phyloP scores from a whole-genome alignment of 495 filamentous ascomycete genomes.

The Geopyxis carbonaria region DNA sequence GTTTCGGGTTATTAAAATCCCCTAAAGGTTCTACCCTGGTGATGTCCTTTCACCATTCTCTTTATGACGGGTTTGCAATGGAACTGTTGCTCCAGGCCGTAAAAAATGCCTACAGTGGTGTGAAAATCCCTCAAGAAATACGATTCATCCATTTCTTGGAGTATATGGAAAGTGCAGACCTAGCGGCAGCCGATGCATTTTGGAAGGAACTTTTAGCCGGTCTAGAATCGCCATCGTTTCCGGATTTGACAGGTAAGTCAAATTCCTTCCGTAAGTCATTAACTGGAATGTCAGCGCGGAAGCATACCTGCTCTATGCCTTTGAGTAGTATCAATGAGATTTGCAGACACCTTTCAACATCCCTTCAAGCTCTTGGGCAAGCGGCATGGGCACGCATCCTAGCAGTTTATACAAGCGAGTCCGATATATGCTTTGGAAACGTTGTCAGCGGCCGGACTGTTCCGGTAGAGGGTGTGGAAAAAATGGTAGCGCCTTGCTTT shows the following conservation, averaged over 20 bases:
- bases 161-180: slow-evolving; percentile 28
- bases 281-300: slow-evolving; percentile 12
- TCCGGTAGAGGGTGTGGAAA: slow-evolving; percentile 44
- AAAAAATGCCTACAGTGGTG: slow-evolving; percentile 33
- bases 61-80: slow-evolving; percentile 65
- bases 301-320: slow-evolving; percentile 16
- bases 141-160: slow-evolving; percentile 38
- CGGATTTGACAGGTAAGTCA: slow-evolving; percentile 19
- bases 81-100: slow-evolving; percentile 46
- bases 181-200: slow-evolving; percentile 35
- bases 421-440: slow-evolving; percentile 68
- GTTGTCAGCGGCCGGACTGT: slow-evolving; percentile 57
- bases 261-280: slow-evolving; percentile 9
- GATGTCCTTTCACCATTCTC: slow-evolving; percentile 59
- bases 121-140: slow-evolving; percentile 26
- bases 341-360: slow-evolving; percentile 36
- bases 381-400: slow-evolving; percentile 49
- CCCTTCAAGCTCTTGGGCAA: slow-evolving; percentile 48
- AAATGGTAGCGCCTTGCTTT: slow-evolving; percentile 70
- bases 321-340: slow-evolving; percentile 32
- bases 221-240: slow-evolving; percentile 35
- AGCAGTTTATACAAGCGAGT: slow-evolving; percentile 31
- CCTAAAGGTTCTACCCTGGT: slow-evolving; percentile 25
- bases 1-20: slow-evolving; percentile 18
- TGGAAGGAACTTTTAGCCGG: slow-evolving; percentile 40